Conservation (phyloP, 1,139 yeast species). For the Candida sp. region DNA sequence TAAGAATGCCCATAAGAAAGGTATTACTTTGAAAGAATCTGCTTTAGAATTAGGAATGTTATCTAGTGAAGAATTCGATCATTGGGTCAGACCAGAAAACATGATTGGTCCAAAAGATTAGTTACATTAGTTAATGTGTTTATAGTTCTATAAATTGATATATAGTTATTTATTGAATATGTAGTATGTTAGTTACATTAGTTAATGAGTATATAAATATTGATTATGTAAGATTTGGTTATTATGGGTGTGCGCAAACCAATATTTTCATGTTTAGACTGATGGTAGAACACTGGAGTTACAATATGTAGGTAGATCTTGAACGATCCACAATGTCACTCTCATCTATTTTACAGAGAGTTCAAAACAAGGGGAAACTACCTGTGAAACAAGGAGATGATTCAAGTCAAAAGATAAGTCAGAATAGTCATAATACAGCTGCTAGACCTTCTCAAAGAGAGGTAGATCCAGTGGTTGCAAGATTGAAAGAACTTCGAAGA, state of each 20-base stretch:
- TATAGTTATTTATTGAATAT: too few relatives aligned
- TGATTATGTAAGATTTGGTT: not conserved
- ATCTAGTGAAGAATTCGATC: constrained; percentile 80
- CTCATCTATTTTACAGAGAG: constrained; percentile 26
- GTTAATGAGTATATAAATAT: too few relatives aligned
- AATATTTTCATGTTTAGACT: not conserved
- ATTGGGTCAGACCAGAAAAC: constrained; percentile 97
- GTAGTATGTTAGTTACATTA: too few relatives aligned
- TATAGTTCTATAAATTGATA: too few relatives aligned
- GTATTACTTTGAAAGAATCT: constrained; percentile 89
- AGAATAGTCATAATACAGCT: not conserved
- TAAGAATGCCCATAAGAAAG: constrained; percentile 98
- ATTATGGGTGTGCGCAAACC: not conserved
- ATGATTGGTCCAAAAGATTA: constrained; percentile 89
- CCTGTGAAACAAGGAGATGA: constrained; percentile 3
- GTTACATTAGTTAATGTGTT: too few relatives aligned
- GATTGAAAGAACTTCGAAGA: constrained; percentile 63
- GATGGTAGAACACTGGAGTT: not conserved
- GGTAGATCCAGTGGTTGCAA: constrained; percentile 54
- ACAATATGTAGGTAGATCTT: not conserved
- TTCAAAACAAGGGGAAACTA: constrained; percentile 29
- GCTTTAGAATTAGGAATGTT: constrained; percentile 89
- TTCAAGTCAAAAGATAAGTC: not conserved
- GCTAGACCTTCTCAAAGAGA: constrained; percentile 8
- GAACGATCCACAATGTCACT: constrained; percentile 12